These are phyloP conservation scores for Lepraria neglecta DNA, from an alignment of 495 filamentous ascomycete genomes.

Conservation along the genomic window DNA sequence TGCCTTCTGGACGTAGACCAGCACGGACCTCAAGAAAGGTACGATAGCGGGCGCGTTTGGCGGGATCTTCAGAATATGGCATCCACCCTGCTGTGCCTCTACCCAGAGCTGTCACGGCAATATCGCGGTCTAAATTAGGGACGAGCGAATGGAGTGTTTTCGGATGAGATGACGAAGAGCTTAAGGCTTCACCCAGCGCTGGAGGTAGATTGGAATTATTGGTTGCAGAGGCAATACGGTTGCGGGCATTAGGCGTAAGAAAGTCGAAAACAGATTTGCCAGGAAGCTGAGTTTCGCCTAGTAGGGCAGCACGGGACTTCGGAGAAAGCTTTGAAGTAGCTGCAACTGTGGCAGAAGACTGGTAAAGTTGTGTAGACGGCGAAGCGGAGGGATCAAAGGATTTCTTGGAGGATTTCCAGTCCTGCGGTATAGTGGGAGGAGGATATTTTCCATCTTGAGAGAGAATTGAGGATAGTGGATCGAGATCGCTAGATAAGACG, in stretches of 20 bases:
- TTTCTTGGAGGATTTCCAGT: slow-evolving; percentile 67
- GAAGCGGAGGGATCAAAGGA: slow-evolving; percentile 25
- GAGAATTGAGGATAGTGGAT: slow-evolving; percentile 49
- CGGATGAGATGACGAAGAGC: slow-evolving; percentile 52
- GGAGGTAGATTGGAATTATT: slow-evolving; percentile 72
- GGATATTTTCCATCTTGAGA: slow-evolving; percentile 57
- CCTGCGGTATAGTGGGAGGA: slow-evolving; percentile 67
- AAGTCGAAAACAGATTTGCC: slow-evolving; percentile 96
- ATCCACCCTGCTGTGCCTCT: slow-evolving; percentile 69
- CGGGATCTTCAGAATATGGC: slow-evolving; percentile 78
- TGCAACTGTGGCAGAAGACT: slow-evolving; percentile 68
- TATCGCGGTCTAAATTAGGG: slow-evolving; percentile 66
- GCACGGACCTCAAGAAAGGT: slow-evolving; percentile 74
- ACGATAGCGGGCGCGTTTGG: slow-evolving; percentile 71
- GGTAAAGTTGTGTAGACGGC: slow-evolving; percentile 41
- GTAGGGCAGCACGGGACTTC: slow-evolving; percentile 66
- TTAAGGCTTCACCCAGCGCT: slow-evolving; percentile 64
- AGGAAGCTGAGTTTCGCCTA: slow-evolving; percentile 77
- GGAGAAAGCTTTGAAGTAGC: slow-evolving; percentile 72
- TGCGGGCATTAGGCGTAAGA: slow-evolving; percentile 73
- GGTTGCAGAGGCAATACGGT: slow-evolving; percentile 66
- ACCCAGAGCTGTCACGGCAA: slow-evolving; percentile 67
- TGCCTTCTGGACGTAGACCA: slow-evolving; percentile 46
- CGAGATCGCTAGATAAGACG: slow-evolving; percentile 54
- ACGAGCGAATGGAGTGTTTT: slow-evolving; percentile 58